A percentile compares a stretch with the other conserved stretches of the same genome.
Conservation (phyloP, 495 filamentous ascomycete genomes). For the Penicillium cataractarum region DNA sequence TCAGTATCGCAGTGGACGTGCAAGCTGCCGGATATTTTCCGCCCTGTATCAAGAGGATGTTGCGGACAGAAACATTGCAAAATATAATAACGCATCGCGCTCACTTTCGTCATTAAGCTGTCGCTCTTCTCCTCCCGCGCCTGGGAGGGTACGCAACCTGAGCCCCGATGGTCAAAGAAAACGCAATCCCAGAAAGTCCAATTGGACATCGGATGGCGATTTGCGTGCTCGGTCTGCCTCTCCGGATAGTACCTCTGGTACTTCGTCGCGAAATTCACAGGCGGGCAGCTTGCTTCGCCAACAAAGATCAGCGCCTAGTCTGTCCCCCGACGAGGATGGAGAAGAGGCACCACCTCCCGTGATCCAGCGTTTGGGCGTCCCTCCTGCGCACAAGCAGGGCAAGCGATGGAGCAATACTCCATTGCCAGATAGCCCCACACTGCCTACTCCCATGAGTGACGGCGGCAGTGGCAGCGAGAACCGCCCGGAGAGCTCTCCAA, state of each 20-base stretch:
- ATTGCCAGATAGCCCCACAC: constrained; percentile 47
- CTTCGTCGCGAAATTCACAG: constrained; percentile 8
- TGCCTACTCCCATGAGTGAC: constrained; percentile 30
- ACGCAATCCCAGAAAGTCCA: constrained; percentile 17
- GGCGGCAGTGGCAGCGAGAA: constrained; percentile 3
- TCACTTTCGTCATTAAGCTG: constrained; percentile 31
- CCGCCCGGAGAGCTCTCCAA: constrained; percentile 11
- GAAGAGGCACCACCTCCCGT: constrained; percentile 21
- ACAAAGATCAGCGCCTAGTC: constrained; percentile 40
- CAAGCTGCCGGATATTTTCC: constrained; percentile 37
- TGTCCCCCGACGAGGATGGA: constrained; percentile 28
- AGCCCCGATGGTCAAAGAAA: constrained; percentile 18
- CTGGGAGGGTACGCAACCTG: constrained; percentile 24
- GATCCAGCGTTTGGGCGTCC: constrained; percentile 37
- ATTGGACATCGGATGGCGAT: constrained; percentile 27
- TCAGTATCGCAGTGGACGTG: constrained; percentile 27
- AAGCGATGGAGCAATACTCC: constrained; percentile 43
- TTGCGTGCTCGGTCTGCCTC: constrained; percentile 17
- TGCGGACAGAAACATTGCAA: constrained; percentile 47
- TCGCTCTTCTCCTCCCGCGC: constrained; percentile 30
- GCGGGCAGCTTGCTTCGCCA: constrained; percentile 22
- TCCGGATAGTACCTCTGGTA: constrained; percentile 15
- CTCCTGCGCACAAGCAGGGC: constrained; percentile 44
- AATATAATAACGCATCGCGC: constrained; percentile 25
- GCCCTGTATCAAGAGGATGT: constrained; percentile 49